phyloP scores from a whole-genome alignment of 306 rosid species.

The Quercus ilex region DNA sequence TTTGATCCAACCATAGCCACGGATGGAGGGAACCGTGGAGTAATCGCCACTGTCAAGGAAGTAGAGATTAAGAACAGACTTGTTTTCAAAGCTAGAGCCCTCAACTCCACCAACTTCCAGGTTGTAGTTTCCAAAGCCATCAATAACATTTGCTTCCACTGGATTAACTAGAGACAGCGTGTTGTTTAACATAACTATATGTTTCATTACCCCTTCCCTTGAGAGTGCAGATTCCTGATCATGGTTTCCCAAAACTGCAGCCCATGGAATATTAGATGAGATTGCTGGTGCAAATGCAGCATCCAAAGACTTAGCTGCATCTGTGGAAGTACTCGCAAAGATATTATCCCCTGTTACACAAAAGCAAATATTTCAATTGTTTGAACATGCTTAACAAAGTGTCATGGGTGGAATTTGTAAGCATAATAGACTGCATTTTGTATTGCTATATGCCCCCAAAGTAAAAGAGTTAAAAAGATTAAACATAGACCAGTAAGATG shows the following conservation, averaged over 20 bases:
- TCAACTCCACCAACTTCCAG: conserved; percentile 68
- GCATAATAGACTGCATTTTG: not conserved
- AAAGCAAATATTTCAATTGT: not conserved
- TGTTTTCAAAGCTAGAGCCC: conserved; percentile 67
- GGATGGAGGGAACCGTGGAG: conserved; percentile 58
- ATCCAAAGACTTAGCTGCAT: conserved; percentile 68
- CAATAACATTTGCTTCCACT: conserved; percentile 39
- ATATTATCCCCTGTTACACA: conserved; percentile 75
- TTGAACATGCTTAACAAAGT: not conserved
- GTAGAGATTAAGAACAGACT: conserved; percentile 84
- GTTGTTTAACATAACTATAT: conserved; percentile 69
- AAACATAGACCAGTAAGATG: not conserved
- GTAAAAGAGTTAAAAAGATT: not conserved
- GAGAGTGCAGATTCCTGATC: conserved; percentile 87
- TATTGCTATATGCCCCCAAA: not conserved
- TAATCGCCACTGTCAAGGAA: conserved; percentile 95
- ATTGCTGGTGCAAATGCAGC: conserved; percentile 93
- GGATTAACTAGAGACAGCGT: conserved; percentile 75
- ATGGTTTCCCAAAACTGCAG: conserved; percentile 91
- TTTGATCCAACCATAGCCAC: conserved; percentile 90
- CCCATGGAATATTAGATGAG: conserved; percentile 82
- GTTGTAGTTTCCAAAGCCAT: conserved; percentile 94
- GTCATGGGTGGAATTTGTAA: not conserved
- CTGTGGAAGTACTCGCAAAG: conserved; percentile 53
- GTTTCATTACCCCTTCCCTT: conserved; percentile 84